Percentiles rank a stretch among this genome's conserved stretches.
phyloP scores from a whole-genome alignment of 805 yeast genomes.

The Isabelozyma pseudorhagii region DNA sequence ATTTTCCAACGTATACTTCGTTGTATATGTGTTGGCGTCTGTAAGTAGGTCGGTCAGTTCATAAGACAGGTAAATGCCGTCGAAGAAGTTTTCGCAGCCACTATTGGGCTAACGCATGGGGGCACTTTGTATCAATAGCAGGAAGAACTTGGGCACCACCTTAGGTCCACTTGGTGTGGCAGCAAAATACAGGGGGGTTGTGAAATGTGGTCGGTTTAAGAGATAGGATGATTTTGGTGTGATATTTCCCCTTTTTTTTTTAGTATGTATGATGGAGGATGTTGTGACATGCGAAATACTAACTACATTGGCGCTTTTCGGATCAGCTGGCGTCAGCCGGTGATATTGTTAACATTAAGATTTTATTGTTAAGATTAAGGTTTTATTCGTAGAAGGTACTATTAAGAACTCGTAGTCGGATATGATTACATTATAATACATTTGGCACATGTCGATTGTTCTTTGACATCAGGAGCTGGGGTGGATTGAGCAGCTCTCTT shows the following conservation, averaged over 20 bases:
- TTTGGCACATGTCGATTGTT: conserved; percentile 1
- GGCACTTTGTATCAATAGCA: neutral
- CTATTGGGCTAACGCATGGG: neutral
- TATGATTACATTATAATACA: conserved; percentile 1
- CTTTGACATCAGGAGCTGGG: neutral
- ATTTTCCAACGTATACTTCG: neutral
- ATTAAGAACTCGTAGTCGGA: no score
- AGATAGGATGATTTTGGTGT: neutral
- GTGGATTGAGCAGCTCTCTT: conserved; percentile 1
- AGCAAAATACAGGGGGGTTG: neutral
- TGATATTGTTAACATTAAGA: no score
- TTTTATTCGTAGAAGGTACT: no score
- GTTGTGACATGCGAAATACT: neutral
- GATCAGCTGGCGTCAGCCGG: no score
- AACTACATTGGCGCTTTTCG: neutral
- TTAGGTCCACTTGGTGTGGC: neutral
- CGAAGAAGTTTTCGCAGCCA: neutral
- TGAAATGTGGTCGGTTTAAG: neutral
- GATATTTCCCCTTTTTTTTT: neutral
- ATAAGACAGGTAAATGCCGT: neutral
- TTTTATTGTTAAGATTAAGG: no score
- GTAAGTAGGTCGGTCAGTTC: neutral
- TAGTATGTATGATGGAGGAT: neutral
- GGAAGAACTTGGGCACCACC: neutral
- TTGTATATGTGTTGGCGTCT: neutral